Conservation (phyloP, 2,329 filamentous ascomycete species). For the Neonectria punicea region DNA sequence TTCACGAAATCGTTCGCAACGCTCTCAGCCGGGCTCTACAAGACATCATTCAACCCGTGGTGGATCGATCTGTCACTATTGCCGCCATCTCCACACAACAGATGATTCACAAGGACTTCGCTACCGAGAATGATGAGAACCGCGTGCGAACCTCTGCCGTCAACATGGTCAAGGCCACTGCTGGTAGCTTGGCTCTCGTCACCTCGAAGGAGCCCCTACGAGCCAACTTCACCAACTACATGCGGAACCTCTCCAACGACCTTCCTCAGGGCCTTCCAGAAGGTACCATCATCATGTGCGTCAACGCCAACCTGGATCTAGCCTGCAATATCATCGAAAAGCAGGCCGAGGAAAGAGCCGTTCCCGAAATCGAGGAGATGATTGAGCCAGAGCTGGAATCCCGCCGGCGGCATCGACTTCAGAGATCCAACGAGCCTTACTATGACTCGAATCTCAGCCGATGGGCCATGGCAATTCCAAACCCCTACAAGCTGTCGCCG, state of each 20-base stretch:
- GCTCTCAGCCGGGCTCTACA: constrained; percentile 91
- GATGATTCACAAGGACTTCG: constrained; percentile 96
- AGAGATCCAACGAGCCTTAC: constrained; percentile 85
- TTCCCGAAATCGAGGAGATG: constrained; percentile 95
- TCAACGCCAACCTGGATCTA: constrained; percentile 95
- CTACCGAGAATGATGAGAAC: constrained; percentile 89
- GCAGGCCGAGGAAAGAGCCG: constrained; percentile 90
- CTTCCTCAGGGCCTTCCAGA: constrained; percentile 88
- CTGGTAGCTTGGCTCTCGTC: constrained; percentile 93
- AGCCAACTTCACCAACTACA: constrained; percentile 97
- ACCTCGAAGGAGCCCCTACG: constrained; percentile 97
- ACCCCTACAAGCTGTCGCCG: constrained; percentile 88
- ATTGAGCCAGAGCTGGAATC: constrained; percentile 83
- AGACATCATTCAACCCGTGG: constrained; percentile 97
- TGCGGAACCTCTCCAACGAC: constrained; percentile 75
- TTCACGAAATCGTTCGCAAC: constrained; percentile 81
- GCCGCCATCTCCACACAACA: constrained; percentile 96
- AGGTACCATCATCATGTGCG: constrained; percentile 97
- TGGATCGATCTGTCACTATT: constrained; percentile 97
- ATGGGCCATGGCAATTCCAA: constrained; percentile 93
- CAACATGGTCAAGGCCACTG: constrained; percentile 94
- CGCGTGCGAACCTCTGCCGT: constrained; percentile 87
- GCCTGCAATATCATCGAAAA: constrained; percentile 96
- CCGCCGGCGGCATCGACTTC: constrained; percentile 78
- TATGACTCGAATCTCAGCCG: constrained; percentile 84